phyloP scores from a whole-genome alignment of 257 asterid genomes.

The Anisodus tanguticus region DNA sequence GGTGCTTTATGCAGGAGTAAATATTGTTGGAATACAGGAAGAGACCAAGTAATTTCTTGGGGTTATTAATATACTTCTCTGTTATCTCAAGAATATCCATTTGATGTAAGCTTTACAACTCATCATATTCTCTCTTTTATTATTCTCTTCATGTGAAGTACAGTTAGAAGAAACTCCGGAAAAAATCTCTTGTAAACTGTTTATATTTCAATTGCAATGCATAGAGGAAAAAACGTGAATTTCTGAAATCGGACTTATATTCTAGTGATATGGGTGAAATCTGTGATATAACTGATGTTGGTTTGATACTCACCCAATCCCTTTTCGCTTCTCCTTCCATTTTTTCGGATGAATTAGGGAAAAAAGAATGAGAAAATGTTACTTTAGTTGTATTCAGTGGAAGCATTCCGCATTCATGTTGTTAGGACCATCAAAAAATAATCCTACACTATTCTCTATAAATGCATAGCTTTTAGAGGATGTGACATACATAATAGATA shows the following conservation, averaged over 20 bases:
- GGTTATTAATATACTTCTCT: background rate
- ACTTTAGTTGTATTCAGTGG: too few relatives aligned
- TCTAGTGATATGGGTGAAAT: background rate
- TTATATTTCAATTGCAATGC: conserved; percentile 18
- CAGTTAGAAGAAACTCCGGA: background rate
- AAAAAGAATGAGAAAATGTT: too few relatives aligned
- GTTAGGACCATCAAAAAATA: too few relatives aligned
- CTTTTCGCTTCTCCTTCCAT: too few relatives aligned
- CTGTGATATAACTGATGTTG: too few relatives aligned
- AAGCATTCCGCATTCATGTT: too few relatives aligned
- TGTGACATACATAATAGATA: too few relatives aligned
- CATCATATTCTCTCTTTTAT: background rate
- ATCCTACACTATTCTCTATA: too few relatives aligned
- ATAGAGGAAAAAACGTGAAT: background rate
- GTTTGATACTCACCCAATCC: too few relatives aligned
- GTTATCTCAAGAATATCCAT: background rate
- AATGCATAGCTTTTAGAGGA: too few relatives aligned
- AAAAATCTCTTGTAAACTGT: background rate
- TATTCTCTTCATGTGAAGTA: background rate
- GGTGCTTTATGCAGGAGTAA: conserved; percentile 14
- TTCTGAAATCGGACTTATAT: background rate
- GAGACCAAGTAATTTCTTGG: background rate
- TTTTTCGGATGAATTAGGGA: too few relatives aligned
- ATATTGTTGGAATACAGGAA: background rate
- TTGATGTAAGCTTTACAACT: background rate